These are phyloP conservation scores for Fistulifera solaris DNA, from an alignment of 108 stramenopile species.

Conservation along the genomic window DNA sequence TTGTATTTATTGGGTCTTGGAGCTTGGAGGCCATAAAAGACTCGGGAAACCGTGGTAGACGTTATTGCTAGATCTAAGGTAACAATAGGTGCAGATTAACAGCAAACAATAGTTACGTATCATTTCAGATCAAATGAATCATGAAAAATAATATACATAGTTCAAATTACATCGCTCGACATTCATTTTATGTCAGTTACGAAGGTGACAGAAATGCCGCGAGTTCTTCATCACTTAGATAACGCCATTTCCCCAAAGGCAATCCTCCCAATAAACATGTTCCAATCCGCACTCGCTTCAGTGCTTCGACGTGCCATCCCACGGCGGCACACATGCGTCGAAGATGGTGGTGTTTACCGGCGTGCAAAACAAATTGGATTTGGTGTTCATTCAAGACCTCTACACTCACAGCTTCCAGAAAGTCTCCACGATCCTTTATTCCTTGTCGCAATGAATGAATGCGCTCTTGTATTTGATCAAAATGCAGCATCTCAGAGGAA, in stretches of 20 bases:
- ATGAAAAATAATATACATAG: no score
- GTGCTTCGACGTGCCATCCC: constrained; percentile 47
- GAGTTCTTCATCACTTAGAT: constrained; percentile 6
- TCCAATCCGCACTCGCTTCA: constrained; percentile 55
- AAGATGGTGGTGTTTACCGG: constrained; percentile 73
- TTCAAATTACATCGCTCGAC: no score
- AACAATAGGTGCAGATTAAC: no score
- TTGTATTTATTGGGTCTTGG: no score
- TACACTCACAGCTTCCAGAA: not conserved
- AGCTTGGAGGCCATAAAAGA: no score
- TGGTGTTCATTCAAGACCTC: constrained; percentile 8
- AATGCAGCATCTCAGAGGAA: not conserved
- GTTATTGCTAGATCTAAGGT: no score
- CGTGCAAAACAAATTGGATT: constrained; percentile 54
- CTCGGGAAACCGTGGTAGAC: no score
- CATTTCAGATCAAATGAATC: no score
- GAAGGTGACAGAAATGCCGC: not conserved
- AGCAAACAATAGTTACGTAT: no score
- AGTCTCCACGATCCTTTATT: not conserved
- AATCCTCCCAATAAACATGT: constrained; percentile 38
- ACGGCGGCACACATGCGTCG: constrained; percentile 67
- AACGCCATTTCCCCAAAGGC: constrained; percentile 52
- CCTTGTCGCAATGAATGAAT: constrained; percentile 3
- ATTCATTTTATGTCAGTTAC: no score
- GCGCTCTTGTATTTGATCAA: not conserved